Conservation (phyloP, 2,329 filamentous ascomycete species). For the Davidsoniella eucalypti region DNA sequence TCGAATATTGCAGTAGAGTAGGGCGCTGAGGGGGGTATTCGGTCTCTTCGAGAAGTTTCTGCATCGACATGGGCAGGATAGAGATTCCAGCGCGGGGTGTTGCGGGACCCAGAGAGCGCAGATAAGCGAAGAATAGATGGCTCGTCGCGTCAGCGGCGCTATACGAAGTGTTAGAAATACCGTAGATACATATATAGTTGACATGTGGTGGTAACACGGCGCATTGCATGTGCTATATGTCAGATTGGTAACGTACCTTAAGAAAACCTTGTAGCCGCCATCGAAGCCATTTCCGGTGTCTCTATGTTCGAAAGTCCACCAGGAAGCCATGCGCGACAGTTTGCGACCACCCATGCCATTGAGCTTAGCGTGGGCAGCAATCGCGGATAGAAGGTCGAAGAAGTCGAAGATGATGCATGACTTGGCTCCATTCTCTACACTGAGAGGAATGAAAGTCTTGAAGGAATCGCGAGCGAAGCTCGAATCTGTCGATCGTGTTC, state of each 20-base stretch:
- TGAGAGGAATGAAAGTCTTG: slow-evolving; percentile 88
- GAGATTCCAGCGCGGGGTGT: slow-evolving; percentile 64
- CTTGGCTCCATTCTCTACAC: slow-evolving; percentile 71
- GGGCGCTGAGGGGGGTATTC: slow-evolving; percentile 81
- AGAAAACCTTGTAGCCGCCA: slow-evolving; percentile 80
- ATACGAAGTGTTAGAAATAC: background rate
- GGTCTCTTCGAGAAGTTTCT: slow-evolving; percentile 78
- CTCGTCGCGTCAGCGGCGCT: slow-evolving; percentile 91
- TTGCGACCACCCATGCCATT: slow-evolving; percentile 91
- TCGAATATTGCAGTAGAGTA: slow-evolving; percentile 58
- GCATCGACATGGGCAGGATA: slow-evolving; percentile 72
- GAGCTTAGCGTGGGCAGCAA: slow-evolving; percentile 81
- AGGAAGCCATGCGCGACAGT: slow-evolving; percentile 84
- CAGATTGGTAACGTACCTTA: slow-evolving; percentile 25
- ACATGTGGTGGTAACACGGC: background rate
- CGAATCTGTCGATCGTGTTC: slow-evolving; percentile 45
- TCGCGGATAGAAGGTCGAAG: slow-evolving; percentile 80
- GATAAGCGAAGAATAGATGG: slow-evolving; percentile 94
- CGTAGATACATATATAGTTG: slow-evolving; percentile 3
- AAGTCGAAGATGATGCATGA: slow-evolving; percentile 89
- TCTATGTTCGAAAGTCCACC: slow-evolving; percentile 93
- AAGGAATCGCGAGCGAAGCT: slow-evolving; percentile 85
- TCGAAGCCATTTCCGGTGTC: slow-evolving; percentile 87
- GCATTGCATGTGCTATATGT: background rate
- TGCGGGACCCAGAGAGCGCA: slow-evolving; percentile 77